A percentile compares a stretch with the other conserved stretches of the same genome.
phyloP scores from a whole-genome alignment of 805 yeast species.

The Wickerhamomyces bisporus region DNA sequence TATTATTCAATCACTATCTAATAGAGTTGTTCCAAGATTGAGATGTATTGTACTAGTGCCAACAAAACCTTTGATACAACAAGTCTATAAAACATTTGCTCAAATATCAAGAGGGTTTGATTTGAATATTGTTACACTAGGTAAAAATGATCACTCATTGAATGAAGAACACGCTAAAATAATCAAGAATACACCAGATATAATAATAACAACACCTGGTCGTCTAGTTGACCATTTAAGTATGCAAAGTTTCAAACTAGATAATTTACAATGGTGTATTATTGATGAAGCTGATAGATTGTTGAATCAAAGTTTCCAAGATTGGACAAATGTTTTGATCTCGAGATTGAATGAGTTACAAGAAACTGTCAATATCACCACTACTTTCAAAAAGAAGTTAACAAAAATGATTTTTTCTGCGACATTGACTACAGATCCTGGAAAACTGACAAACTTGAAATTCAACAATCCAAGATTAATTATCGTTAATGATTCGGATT shows the following conservation, averaged over 20 bases:
- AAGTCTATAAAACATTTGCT: constrained; percentile 65
- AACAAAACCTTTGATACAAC: constrained; percentile 80
- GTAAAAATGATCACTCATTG: constrained; percentile 45
- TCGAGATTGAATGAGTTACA: constrained; percentile 26
- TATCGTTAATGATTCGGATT: constrained; percentile 57
- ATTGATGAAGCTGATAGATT: constrained; percentile 81
- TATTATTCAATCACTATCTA: constrained; percentile 59
- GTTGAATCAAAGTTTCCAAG: constrained; percentile 85
- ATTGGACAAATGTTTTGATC: constrained; percentile 69
- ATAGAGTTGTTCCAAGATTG: constrained; percentile 63
- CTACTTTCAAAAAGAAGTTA: constrained; percentile 26
- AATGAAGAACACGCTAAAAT: constrained; percentile 59
- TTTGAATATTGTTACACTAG: constrained; percentile 56
- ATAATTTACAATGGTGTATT: constrained; percentile 54
- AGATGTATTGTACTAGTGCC: constrained; percentile 83
- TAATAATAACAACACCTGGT: constrained; percentile 72
- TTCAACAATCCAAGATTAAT: constrained; percentile 68
- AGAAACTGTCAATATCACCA: constrained; percentile 26
- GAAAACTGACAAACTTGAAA: constrained; percentile 68
- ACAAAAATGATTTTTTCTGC: constrained; percentile 84
- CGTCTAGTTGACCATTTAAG: constrained; percentile 72
- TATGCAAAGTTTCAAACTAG: constrained; percentile 37
- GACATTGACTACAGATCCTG: constrained; percentile 90
- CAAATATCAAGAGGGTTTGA: constrained; percentile 62
- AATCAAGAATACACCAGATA: constrained; percentile 49